Conservation (phyloP, 352 stramenopile species). For the Lagenidium giganteum region DNA sequence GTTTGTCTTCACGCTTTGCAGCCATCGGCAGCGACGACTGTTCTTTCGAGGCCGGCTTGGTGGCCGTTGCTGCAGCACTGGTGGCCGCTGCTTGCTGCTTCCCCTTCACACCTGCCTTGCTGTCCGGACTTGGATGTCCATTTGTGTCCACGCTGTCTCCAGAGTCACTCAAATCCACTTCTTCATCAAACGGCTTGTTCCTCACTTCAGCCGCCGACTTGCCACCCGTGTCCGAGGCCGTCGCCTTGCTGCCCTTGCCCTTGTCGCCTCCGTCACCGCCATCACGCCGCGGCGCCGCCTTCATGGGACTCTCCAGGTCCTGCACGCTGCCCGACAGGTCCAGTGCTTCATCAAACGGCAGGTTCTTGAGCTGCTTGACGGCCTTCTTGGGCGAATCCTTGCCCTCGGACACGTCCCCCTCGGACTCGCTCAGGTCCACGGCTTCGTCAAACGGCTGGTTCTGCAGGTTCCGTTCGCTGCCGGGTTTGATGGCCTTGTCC, state of each 20-base stretch:
- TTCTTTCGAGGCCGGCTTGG: constrained; percentile 2
- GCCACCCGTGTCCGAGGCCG: not conserved
- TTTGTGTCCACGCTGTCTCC: constrained; percentile 82
- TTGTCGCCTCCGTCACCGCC: not conserved
- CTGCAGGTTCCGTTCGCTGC: constrained; percentile 44
- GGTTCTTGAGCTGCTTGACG: constrained; percentile 56
- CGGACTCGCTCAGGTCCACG: constrained; percentile 84
- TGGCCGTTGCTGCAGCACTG: not conserved
- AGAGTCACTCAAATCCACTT: constrained; percentile 84
- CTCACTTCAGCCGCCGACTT: constrained; percentile 46
- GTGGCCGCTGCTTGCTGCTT: constrained; percentile 10
- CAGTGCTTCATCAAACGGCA: constrained; percentile 78
- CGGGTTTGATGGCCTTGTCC: constrained; percentile 15
- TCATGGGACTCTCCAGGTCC: constrained; percentile 62
- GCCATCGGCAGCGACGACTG: constrained; percentile 8
- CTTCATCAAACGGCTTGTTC: constrained; percentile 84
- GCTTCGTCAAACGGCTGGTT: constrained; percentile 87
- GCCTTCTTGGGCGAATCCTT: constrained; percentile 62
- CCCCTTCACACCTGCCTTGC: constrained; percentile 35
- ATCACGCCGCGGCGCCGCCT: constrained; percentile 6
- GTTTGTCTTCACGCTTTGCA: constrained; percentile 19
- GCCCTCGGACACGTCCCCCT: constrained; percentile 30
- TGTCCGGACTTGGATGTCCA: constrained; percentile 56
- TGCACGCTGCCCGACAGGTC: constrained; percentile 78
- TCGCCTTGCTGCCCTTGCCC: constrained; percentile 5